Percentiles rank a stretch among this genome's conserved stretches.
These are phyloP conservation scores for Penicillium nucicola DNA, from an alignment of 495 filamentous ascomycete genomes.

Conservation along the genomic window DNA sequence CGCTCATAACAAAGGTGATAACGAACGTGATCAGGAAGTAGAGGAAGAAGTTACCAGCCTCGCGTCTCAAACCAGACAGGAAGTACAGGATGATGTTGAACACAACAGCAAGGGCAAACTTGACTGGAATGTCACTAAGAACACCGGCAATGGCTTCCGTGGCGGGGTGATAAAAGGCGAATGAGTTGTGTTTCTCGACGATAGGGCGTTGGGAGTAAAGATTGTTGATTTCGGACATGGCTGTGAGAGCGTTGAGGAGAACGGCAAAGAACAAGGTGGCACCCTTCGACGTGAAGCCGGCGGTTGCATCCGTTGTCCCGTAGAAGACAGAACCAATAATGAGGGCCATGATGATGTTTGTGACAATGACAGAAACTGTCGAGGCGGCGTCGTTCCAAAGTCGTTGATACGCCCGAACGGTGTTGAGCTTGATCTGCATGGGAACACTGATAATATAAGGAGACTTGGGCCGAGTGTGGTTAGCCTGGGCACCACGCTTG, in stretches of 20 bases:
- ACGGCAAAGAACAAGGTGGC: constrained; percentile 85
- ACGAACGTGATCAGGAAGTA: constrained; percentile 52
- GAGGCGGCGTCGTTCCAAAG: constrained; percentile 67
- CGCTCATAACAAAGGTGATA: constrained; percentile 52
- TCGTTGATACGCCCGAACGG: constrained; percentile 45
- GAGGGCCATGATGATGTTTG: constrained; percentile 69
- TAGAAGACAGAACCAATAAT: constrained; percentile 83
- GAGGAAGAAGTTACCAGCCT: constrained; percentile 50
- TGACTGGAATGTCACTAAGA: constrained; percentile 52
- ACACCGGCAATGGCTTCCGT: constrained; percentile 54
- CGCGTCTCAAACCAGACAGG: constrained; percentile 44
- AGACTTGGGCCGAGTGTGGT: constrained; percentile 29
- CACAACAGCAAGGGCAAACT: constrained; percentile 35
- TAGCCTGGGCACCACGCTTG: constrained; percentile 28
- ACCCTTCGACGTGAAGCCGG: constrained; percentile 67
- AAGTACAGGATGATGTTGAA: constrained; percentile 56
- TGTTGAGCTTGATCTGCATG: constrained; percentile 44
- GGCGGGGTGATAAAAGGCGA: constrained; percentile 57
- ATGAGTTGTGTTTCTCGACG: constrained; percentile 57
- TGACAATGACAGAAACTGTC: constrained; percentile 65
- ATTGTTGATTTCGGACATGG: constrained; percentile 52
- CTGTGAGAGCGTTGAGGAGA: constrained; percentile 54
- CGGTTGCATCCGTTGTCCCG: constrained; percentile 57
- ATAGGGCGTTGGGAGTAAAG: constrained; percentile 55
- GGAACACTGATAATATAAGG: constrained; percentile 37